phyloP scores from a whole-genome alignment of 495 filamentous ascomycete species.

The Sphaerosporella brunnea region DNA sequence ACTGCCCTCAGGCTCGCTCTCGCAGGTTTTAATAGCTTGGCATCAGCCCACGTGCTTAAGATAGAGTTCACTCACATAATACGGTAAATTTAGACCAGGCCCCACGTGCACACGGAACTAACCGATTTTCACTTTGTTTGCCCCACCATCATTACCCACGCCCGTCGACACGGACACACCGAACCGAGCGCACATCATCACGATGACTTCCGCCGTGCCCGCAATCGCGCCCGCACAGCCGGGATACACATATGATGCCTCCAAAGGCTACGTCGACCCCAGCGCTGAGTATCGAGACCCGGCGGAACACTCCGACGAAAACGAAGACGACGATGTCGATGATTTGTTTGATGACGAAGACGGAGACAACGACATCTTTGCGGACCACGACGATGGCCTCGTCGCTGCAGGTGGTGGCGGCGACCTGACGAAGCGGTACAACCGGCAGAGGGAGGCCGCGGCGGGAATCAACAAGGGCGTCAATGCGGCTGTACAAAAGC shows the following conservation, averaged over 20 bases:
- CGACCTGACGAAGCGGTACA: constrained; percentile 79
- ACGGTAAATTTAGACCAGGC: no score
- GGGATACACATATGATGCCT: constrained; percentile 13
- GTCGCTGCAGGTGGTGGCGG: constrained; percentile 33
- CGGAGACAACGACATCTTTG: constrained; percentile 35
- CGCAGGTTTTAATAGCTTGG: no score
- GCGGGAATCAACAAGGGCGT: constrained; percentile 35
- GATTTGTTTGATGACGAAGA: constrained; percentile 33
- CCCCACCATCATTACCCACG: no score
- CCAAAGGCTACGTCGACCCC: constrained; percentile 12
- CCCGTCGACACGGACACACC: no score
- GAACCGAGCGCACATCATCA: no score
- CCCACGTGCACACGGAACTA: no score
- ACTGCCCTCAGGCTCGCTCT: no score
- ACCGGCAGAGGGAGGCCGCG: constrained; percentile 44
- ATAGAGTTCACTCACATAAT: no score
- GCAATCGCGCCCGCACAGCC: constrained; percentile 10
- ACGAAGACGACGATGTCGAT: constrained; percentile 41
- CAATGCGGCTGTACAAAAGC: constrained; percentile 33
- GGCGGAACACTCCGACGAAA: constrained; percentile 10
- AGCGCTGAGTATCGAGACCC: background rate
- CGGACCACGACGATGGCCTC: constrained; percentile 34
- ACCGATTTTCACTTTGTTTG: no score
- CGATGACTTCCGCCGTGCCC: no score
- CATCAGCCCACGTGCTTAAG: no score